Evolutionary conservation across 257 asterid genomes (phyloP), one percentile per base, ranked within the genome.

Genomic region (Nicotiana benthamiana): DNA sequence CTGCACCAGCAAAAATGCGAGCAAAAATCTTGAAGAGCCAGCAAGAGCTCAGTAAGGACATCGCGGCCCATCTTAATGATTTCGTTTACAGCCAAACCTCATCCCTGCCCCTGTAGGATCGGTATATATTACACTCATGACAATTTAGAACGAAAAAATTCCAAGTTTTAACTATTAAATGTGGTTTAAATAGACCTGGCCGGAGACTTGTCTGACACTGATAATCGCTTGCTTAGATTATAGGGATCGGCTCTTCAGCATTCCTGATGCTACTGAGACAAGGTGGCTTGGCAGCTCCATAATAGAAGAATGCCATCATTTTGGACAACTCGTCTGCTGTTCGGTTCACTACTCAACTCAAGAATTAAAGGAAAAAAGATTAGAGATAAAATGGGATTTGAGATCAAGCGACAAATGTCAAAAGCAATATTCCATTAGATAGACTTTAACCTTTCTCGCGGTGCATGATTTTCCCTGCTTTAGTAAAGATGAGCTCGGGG

Each of bases 291-390:
- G 95, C 97, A 20, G 97, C 98, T 85, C 97, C 97, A 65, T 68
- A 93, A 84, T 93, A 95, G 81, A 90, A 93, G 93, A 92, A 92
- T 4, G 98, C 97, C 97, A 95, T 95, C 75, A 95, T 93, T 88
- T 91, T 93, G 34, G 98, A 93, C 80, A 94, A 79, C 86, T 94
- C 98, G 81, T 93, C 95, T 63, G 98, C 93, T 65, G 93, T 88
- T 82, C 94, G 91, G 67, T 82, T 84, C 61, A 80, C 98, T 95
- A 86, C 83, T 84, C 48, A 63, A 86, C 84, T 84, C 48, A 63
- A 40, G 75, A 76, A 84, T 62, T 26, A 62, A 12, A 8, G 4
- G 18, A 28, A 4, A 84, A 75, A 27, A 52, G 27, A 11, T 80
- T 32, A 66, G 59, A 46, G 48, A 56, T 62, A 61, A 34, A 62